Evolutionary conservation across 2,329 filamentous ascomycete genomes (phyloP).

Genomic region (Fusarium decemcellulare): DNA sequence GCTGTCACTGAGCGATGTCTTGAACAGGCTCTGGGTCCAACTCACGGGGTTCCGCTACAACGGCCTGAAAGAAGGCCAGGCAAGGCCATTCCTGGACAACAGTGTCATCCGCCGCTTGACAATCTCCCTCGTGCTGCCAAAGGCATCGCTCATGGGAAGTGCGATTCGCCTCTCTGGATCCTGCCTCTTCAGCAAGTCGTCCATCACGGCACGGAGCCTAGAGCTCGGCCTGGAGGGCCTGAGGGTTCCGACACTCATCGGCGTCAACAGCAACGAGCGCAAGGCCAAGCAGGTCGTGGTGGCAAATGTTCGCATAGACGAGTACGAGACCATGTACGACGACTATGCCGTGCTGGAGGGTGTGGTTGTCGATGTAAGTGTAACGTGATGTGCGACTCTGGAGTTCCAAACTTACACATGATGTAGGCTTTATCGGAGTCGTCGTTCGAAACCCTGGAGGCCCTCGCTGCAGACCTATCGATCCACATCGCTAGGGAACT

Average conservation of each 20-base stretch:
- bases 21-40: constrained; percentile 52
- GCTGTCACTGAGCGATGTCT: constrained; percentile 44
- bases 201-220: constrained; percentile 46
- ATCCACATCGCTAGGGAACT: constrained; percentile 62
- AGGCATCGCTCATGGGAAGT: constrained; percentile 76
- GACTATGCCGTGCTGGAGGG: constrained; percentile 69
- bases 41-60: constrained; percentile 46
- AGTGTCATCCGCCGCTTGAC: constrained; percentile 61
- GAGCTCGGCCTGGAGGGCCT: constrained; percentile 69
- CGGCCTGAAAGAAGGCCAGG: constrained; percentile 16
- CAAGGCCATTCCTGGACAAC: constrained; percentile 49
- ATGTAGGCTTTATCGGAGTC: constrained; percentile 67
- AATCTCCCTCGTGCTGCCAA: constrained; percentile 72
- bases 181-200: constrained; percentile 56
- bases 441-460: constrained; percentile 74
- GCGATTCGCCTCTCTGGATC: constrained; percentile 67
- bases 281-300: constrained; percentile 76
- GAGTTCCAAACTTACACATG: constrained; percentile 2
- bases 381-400: neutral
- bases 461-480: constrained; percentile 66
- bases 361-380: constrained; percentile 72
- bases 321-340: constrained; percentile 62
- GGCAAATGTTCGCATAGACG: constrained; percentile 74
- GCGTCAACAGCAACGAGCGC: constrained; percentile 81
- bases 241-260: constrained; percentile 77